Percentiles rank a stretch among this genome's conserved stretches.
phyloP scores from a whole-genome alignment of 2,329 filamentous ascomycete species.

The Fusarium sp. region DNA sequence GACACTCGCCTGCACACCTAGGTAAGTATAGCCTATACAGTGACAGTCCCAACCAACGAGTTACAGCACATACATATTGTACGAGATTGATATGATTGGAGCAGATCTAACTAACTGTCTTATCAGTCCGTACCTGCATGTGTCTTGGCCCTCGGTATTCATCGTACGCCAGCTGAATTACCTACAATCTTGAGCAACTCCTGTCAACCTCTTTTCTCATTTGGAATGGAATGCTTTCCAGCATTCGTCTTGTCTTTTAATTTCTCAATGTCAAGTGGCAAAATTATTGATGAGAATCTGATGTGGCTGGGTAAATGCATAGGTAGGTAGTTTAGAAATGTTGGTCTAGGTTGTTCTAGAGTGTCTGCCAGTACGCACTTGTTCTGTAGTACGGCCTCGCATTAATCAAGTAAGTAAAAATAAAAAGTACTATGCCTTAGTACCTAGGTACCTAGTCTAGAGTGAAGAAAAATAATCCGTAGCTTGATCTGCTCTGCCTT shows the following conservation, averaged over 20 bases:
- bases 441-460: background rate
- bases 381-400: constrained; percentile 1
- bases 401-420: background rate
- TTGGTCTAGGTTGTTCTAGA: background rate
- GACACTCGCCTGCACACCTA: too few species aligned
- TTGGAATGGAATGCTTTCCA: background rate
- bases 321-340: background rate
- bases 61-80: background rate
- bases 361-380: background rate
- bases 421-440: background rate
- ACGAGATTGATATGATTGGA: background rate
- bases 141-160: background rate
- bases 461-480: background rate
- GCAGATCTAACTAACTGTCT: background rate
- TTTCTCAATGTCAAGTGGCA: background rate
- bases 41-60: background rate
- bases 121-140: background rate
- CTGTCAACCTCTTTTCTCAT: background rate
- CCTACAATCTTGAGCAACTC: background rate
- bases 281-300: background rate
- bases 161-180: background rate
- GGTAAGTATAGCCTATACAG: background rate
- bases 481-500: background rate
- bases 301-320: background rate
- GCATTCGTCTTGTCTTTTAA: background rate